Percentiles rank a stretch among this genome's conserved stretches.
Conservation (phyloP, 148 eudicot genomes). For the Heliamphora exappendiculata region DNA sequence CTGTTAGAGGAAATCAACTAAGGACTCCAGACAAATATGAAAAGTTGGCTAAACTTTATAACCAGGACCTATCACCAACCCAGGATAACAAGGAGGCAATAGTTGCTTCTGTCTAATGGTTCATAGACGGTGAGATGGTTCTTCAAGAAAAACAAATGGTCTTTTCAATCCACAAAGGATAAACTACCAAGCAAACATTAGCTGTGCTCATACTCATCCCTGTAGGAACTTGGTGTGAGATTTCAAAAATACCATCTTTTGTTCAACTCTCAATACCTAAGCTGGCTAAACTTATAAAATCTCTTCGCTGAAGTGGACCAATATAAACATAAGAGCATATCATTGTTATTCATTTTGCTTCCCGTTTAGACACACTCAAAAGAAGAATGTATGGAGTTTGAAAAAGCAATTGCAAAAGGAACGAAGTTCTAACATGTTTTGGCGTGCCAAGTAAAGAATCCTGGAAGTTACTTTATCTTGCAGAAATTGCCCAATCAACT, state of each 20-base stretch:
- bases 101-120: not conserved
- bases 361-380: not conserved
- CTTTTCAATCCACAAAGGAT: not conserved
- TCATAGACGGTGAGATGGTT: not conserved
- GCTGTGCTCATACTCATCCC: not conserved
- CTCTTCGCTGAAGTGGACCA: not conserved
- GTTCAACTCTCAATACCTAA: not conserved
- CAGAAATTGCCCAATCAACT: constrained; percentile 58
- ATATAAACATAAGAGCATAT: not conserved
- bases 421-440: constrained; percentile 68
- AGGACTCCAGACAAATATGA: not conserved
- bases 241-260: not conserved
- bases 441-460: constrained; percentile 73
- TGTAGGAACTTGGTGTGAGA: not conserved
- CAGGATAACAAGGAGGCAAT: not conserved
- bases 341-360: not conserved
- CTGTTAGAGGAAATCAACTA: not conserved
- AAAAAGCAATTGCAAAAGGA: constrained; percentile 13
- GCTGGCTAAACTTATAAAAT: not conserved
- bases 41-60: not conserved
- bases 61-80: not conserved
- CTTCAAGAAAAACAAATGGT: not conserved
- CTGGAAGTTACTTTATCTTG: constrained; percentile 60
- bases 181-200: not conserved
- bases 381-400: constrained; percentile 5